Evolutionary conservation across 1,139 yeast genomes (phyloP), one percentile per base, ranked within the genome.

Genomic region (Candida frijolesensis): DNA sequence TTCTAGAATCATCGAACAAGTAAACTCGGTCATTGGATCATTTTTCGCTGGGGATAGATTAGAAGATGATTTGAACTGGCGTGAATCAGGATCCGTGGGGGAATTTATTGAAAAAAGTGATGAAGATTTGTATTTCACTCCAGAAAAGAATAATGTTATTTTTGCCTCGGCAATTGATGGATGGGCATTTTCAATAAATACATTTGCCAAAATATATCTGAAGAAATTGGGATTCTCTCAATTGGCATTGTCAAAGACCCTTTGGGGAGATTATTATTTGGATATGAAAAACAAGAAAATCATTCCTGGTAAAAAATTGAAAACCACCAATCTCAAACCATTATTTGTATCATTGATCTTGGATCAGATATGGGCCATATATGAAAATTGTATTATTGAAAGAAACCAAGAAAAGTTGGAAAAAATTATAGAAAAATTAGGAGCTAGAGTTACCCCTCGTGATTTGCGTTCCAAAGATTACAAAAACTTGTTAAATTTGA

Each of bases 111-210:
- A 90, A 59, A 80, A 79, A 56, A 88, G 85, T 57, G 98, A 94
- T 65, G 83, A 87, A 44, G 95, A 87, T 59, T 71, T 94, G 39
- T 95, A 95, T 64, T 95, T 95, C 58, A 80, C 90, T 10, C 99
- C 99, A 0, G 91, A 88, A 49, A 80, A 82, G 61, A 91, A 92
- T 65, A 95, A 95, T 64, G 98, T 95, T 6, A 84, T 95, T 1
- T 94, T 95, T 72, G 92, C 97, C 0, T 87, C 96, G 40, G 99
- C 99, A 0, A 76, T 88, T 22, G 99, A 94, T 68, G 98, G 98
- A 4, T 95, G 99, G 99, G 99, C 98, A 0, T 95, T 95, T 67
- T 88, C 91, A 47, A 76, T 95, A 38, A 83, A 89, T 52, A 96
- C 95, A 53, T 88, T 94, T 70, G 89, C 97, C 5, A 85, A 88